Conservation (phyloP, 306 rosid species). For the Sophora flavescens region DNA sequence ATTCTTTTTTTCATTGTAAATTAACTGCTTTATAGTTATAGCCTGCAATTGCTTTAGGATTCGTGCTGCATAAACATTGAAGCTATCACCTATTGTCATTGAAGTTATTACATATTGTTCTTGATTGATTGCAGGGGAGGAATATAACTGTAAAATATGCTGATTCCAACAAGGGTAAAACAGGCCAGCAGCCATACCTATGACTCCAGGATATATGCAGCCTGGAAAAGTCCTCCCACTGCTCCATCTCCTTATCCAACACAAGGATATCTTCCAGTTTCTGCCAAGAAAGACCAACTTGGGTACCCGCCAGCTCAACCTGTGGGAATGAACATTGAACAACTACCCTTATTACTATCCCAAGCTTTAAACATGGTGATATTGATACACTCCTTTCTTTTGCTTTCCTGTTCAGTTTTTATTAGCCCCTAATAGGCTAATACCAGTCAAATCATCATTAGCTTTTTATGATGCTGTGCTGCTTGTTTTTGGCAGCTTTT, state of each 20-base stretch:
- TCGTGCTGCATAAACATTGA: constrained; percentile 15
- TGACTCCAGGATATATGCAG: constrained; percentile 66
- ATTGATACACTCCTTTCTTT: constrained; percentile 3
- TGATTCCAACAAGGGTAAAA: constrained; percentile 73
- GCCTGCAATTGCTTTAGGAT: neutral
- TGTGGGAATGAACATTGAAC: constrained; percentile 66
- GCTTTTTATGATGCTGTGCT: constrained; percentile 2
- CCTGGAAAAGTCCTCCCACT: constrained; percentile 60
- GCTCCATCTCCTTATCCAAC: constrained; percentile 58
- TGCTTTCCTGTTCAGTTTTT: constrained; percentile 22
- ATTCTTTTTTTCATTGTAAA: neutral
- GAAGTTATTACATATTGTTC: neutral
- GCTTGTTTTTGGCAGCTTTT: constrained; percentile 30
- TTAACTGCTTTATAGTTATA: constrained; percentile 1
- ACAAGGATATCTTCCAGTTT: constrained; percentile 64
- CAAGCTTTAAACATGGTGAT: constrained; percentile 51
- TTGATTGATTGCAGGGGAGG: constrained; percentile 69
- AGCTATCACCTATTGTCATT: constrained; percentile 29
- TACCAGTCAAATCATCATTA: neutral
- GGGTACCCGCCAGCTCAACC: constrained; percentile 56
- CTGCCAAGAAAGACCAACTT: constrained; percentile 55
- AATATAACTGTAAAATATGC: constrained; percentile 75
- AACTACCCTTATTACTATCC: constrained; percentile 71
- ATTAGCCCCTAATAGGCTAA: constrained; percentile 15
- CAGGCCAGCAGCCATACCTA: constrained; percentile 56